phyloP scores from a whole-genome alignment of 805 yeast genomes.

The Pichia eremophila region DNA sequence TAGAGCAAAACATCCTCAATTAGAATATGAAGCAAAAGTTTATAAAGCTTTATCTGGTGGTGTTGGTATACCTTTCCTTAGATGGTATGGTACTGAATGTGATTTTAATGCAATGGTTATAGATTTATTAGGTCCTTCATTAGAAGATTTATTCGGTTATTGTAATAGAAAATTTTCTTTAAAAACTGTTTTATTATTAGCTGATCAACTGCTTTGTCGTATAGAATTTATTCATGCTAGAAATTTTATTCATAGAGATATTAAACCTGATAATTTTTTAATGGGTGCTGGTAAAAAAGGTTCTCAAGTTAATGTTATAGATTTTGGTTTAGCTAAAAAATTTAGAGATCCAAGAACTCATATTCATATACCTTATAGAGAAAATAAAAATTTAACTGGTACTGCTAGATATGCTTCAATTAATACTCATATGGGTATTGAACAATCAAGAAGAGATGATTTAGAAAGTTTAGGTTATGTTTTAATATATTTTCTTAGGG shows the following conservation, averaged over 20 bases:
- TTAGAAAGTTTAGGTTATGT: slow-evolving; percentile 92
- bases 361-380: slow-evolving; percentile 91
- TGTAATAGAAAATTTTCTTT: slow-evolving; percentile 89
- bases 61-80: slow-evolving; percentile 91
- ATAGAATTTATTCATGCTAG: slow-evolving; percentile 93
- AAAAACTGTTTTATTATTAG: slow-evolving; percentile 85
- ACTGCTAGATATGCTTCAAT: slow-evolving; percentile 95
- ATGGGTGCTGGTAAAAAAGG: slow-evolving; percentile 92
- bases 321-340: slow-evolving; percentile 89
- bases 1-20: slow-evolving; percentile 90
- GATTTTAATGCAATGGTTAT: slow-evolving; percentile 96
- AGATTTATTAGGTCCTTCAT: slow-evolving; percentile 88
- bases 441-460: slow-evolving; percentile 94
- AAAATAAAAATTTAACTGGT: slow-evolving; percentile 92
- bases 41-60: slow-evolving; percentile 93
- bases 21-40: slow-evolving; percentile 94
- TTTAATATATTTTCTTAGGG: slow-evolving; percentile 86
- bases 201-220: slow-evolving; percentile 90
- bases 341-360: slow-evolving; percentile 91
- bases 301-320: slow-evolving; percentile 90
- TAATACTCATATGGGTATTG: slow-evolving; percentile 94
- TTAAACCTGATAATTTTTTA: slow-evolving; percentile 74
- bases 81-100: slow-evolving; percentile 96
- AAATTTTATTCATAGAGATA: slow-evolving; percentile 79
- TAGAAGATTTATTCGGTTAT: slow-evolving; percentile 92